These are phyloP conservation scores for Cytospora schulzeri DNA, from an alignment of 2,329 filamentous ascomycete species.

Conservation along the genomic window DNA sequence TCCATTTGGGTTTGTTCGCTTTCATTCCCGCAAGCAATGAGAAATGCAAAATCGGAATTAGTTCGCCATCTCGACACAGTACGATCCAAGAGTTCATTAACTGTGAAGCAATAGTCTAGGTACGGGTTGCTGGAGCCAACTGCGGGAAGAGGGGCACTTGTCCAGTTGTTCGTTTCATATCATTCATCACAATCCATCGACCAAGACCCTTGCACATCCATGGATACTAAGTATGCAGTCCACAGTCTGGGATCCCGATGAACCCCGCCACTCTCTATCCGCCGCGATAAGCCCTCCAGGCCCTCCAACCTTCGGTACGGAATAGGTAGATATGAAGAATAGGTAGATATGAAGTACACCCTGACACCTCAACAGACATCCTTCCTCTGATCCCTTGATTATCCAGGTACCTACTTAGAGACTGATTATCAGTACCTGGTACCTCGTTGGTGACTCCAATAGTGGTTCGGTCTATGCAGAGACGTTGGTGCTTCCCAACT, in stretches of 20 bases:
- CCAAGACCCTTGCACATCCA: neutral
- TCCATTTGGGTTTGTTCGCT: too few relatives aligned
- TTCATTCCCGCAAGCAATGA: neutral
- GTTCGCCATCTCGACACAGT: neutral
- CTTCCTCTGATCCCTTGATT: neutral
- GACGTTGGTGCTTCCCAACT: too few relatives aligned
- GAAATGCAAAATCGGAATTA: neutral
- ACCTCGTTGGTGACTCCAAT: neutral
- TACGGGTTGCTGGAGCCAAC: too few relatives aligned
- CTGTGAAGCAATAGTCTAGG: too few relatives aligned
- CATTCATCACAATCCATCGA: neutral
- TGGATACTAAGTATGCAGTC: too few relatives aligned
- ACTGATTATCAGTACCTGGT: neutral
- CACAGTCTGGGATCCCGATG: neutral
- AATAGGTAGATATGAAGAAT: neutral
- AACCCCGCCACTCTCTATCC: neutral
- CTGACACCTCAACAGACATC: neutral
- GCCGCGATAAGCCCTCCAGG: neutral
- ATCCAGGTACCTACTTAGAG: too few relatives aligned
- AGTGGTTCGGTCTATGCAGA: too few relatives aligned
- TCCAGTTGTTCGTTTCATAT: neutral
- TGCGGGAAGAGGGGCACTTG: constrained; percentile 1
- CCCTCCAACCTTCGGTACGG: neutral
- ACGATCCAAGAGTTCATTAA: neutral
- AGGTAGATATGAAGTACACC: too few relatives aligned